These are phyloP conservation scores for Colletotrichum simmondsii DNA, from an alignment of 2,329 filamentous ascomycete genomes.

Conservation along the genomic window DNA sequence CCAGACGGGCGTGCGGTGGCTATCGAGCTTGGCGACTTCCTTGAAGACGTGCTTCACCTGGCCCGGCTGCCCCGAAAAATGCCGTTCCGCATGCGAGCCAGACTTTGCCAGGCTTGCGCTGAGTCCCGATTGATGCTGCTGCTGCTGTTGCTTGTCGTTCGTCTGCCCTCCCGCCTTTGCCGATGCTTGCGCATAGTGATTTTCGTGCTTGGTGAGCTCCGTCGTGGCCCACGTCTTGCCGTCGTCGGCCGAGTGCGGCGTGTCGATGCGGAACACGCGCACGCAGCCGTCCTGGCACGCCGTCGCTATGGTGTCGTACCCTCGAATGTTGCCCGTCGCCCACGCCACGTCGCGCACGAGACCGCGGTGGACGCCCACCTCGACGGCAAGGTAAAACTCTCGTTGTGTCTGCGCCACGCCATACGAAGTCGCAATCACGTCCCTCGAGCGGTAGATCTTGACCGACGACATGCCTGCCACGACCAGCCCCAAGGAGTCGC, in stretches of 20 bases:
- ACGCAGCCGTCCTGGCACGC: slow-evolving; percentile 93
- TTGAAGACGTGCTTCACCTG: slow-evolving; percentile 72
- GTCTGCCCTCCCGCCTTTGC: slow-evolving; percentile 33
- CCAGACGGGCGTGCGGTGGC: slow-evolving; percentile 79
- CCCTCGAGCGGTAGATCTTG: slow-evolving; percentile 82
- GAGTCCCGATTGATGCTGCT: slow-evolving; percentile 58
- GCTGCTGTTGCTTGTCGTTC: slow-evolving; percentile 44
- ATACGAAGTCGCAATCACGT: slow-evolving; percentile 62
- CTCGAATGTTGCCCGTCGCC: slow-evolving; percentile 90
- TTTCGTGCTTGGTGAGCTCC: slow-evolving; percentile 53
- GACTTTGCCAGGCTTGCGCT: slow-evolving; percentile 65
- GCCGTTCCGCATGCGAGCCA: slow-evolving; percentile 57
- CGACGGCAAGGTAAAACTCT: slow-evolving; percentile 86
- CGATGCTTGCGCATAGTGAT: slow-evolving; percentile 24
- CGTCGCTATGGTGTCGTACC: slow-evolving; percentile 90
- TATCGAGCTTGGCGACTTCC: slow-evolving; percentile 74
- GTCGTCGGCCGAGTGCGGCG: slow-evolving; percentile 59
- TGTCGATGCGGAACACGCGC: slow-evolving; percentile 85
- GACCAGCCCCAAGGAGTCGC: slow-evolving; percentile 82
- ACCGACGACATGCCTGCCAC: slow-evolving; percentile 88
- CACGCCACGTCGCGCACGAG: slow-evolving; percentile 90
- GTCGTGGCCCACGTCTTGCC: slow-evolving; percentile 61
- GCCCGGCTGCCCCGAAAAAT: slow-evolving; percentile 69
- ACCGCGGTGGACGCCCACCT: slow-evolving; percentile 77
- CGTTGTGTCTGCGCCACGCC: slow-evolving; percentile 69